phyloP scores from a whole-genome alignment of 2,329 filamentous ascomycete genomes.

The Neoarthrinium moseri region DNA sequence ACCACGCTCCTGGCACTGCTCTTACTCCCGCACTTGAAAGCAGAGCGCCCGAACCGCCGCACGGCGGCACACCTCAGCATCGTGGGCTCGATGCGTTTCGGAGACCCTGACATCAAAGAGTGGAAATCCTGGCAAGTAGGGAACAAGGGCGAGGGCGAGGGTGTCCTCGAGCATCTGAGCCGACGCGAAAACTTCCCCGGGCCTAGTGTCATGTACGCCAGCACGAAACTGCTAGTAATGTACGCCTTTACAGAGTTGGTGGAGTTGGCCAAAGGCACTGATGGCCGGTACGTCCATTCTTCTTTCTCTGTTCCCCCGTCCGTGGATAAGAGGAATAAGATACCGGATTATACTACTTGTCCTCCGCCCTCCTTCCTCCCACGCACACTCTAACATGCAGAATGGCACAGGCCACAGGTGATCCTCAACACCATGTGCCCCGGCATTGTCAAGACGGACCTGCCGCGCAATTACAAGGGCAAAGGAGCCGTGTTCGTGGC shows the following conservation, averaged over 20 bases:
- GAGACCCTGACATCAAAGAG: slow-evolving; percentile 14
- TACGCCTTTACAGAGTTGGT: slow-evolving; percentile 21
- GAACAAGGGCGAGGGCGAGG: slow-evolving; percentile 10
- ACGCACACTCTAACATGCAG: background rate
- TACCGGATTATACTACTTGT: background rate
- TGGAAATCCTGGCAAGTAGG: slow-evolving; percentile 18
- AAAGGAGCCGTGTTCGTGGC: slow-evolving; percentile 10
- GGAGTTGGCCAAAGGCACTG: slow-evolving; percentile 16
- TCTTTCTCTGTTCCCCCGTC: no score
- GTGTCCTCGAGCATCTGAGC: slow-evolving; percentile 23
- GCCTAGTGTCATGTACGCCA: slow-evolving; percentile 19
- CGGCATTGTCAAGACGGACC: slow-evolving; percentile 20
- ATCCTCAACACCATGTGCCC: slow-evolving; percentile 27
- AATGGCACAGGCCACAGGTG: slow-evolving; percentile 19
- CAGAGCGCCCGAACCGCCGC: slow-evolving; percentile 19
- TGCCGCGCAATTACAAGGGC: slow-evolving; percentile 13
- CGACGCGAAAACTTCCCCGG: slow-evolving; percentile 23
- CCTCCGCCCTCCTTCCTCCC: no score
- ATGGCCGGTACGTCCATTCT: slow-evolving; percentile 18
- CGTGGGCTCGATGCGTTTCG: slow-evolving; percentile 20
- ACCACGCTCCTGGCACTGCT: slow-evolving; percentile 52
- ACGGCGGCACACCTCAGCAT: slow-evolving; percentile 22
- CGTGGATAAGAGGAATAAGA: background rate
- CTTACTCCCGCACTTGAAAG: slow-evolving; percentile 45
- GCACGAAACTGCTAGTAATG: slow-evolving; percentile 23